Conservation (phyloP, 352 stramenopile genomes). For the Phytophthora sp. region DNA sequence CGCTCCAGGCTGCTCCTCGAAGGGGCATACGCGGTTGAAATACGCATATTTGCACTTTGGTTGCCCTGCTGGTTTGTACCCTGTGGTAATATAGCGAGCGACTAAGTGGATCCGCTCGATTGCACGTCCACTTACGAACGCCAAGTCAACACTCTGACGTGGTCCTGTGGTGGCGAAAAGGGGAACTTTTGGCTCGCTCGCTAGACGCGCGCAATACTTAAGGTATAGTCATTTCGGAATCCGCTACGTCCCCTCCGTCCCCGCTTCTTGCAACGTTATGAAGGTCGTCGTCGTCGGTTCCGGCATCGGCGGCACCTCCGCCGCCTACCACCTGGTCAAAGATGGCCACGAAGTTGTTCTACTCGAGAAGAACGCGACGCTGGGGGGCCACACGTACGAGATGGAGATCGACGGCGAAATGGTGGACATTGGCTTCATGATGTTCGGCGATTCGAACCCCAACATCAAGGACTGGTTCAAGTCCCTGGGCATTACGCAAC, state of each 20-base stretch:
- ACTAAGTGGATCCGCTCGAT: slow-evolving; percentile 39
- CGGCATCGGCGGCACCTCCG: slow-evolving; percentile 83
- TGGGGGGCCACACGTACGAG: slow-evolving; percentile 86
- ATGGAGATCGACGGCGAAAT: slow-evolving; percentile 88
- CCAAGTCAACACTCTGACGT: slow-evolving; percentile 8
- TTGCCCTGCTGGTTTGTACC: too few relatives aligned
- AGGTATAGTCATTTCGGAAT: slow-evolving; percentile 34
- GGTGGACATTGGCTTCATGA: slow-evolving; percentile 91
- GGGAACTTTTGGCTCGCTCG: slow-evolving; percentile 20
- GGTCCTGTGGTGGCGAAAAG: slow-evolving; percentile 31
- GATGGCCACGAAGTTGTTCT: slow-evolving; percentile 85
- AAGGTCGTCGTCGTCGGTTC: slow-evolving; percentile 88
- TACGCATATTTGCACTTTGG: too few relatives aligned
- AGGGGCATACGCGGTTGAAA: not conserved
- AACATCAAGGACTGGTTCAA: slow-evolving; percentile 93
- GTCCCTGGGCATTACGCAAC: slow-evolving; percentile 82
- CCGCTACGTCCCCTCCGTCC: not conserved
- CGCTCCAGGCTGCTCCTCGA: not conserved
- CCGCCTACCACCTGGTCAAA: slow-evolving; percentile 84
- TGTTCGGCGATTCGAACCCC: slow-evolving; percentile 90
- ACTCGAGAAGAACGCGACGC: slow-evolving; percentile 80
- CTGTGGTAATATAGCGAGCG: too few relatives aligned
- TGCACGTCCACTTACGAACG: slow-evolving; percentile 13
- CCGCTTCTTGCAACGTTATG: slow-evolving; percentile 42
- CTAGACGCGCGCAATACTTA: slow-evolving; percentile 25